phyloP scores from a whole-genome alignment of 257 asterid species.

The Ocimum tenuiflorum region DNA sequence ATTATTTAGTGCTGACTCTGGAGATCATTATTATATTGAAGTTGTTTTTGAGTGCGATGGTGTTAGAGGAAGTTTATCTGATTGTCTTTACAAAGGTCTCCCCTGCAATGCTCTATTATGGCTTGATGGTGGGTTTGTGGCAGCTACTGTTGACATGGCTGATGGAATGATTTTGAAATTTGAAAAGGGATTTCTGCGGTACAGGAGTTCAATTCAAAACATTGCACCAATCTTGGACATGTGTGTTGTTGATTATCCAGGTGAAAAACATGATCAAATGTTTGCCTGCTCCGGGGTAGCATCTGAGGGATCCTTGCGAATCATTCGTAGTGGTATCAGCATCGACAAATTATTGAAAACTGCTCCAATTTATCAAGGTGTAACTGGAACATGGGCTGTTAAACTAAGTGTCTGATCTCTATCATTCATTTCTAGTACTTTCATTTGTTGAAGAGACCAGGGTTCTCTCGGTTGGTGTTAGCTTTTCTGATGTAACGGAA shows the following conservation, averaged over 20 bases:
- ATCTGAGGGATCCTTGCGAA: slow-evolving; percentile 81
- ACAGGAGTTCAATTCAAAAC: slow-evolving; percentile 74
- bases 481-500: slow-evolving; percentile 90
- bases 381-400: slow-evolving; percentile 86
- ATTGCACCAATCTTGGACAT: slow-evolving; percentile 93
- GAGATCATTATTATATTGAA: slow-evolving; percentile 70
- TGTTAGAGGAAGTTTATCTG: slow-evolving; percentile 61
- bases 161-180: slow-evolving; percentile 86
- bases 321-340: slow-evolving; percentile 87
- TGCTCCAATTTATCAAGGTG: slow-evolving; percentile 79
- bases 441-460: slow-evolving; percentile 96
- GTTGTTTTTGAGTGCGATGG: slow-evolving; percentile 58
- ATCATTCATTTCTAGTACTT: slow-evolving; percentile 81
- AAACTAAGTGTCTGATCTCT: slow-evolving; percentile 60
- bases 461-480: slow-evolving; percentile 93
- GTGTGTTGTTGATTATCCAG: slow-evolving; percentile 68
- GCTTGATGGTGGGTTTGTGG: slow-evolving; percentile 79
- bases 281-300: slow-evolving; percentile 98
- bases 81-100: slow-evolving; percentile 65
- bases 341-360: slow-evolving; percentile 89
- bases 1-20: slow-evolving; percentile 85
- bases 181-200: slow-evolving; percentile 57
- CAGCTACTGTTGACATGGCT: slow-evolving; percentile 84
- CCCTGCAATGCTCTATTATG: slow-evolving; percentile 78
- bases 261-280: slow-evolving; percentile 84